Conservation (phyloP, 2,329 filamentous ascomycete species). For the Dactylellina haptotyla region DNA sequence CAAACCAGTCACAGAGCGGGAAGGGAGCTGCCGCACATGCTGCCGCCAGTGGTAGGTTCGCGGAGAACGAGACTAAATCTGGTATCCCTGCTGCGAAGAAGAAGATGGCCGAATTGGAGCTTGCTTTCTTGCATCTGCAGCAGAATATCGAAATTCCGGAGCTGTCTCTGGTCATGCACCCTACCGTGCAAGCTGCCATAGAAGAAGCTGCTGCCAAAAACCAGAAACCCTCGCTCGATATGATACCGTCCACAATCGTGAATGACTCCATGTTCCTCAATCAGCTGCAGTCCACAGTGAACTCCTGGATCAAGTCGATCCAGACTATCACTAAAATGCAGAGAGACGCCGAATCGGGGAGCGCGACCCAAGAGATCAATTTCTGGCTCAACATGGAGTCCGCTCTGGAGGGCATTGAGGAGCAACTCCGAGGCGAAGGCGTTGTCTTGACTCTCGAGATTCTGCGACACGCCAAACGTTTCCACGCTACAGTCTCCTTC, state of each 20-base stretch:
- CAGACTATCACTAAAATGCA: conserved; percentile 95
- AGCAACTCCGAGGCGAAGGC: conserved; percentile 85
- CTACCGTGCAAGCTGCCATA: conserved; percentile 84
- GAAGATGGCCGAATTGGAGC: conserved; percentile 91
- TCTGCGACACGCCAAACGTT: conserved; percentile 94
- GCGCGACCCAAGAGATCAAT: conserved; percentile 96
- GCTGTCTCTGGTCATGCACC: conserved; percentile 84
- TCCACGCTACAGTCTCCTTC: conserved; percentile 97
- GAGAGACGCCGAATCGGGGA: conserved; percentile 79
- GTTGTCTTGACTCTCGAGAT: conserved; percentile 93
- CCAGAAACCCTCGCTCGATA: conserved; percentile 77
- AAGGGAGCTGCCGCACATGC: conserved; percentile 61
- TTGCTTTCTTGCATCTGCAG: conserved; percentile 88
- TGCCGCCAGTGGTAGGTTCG: conserved; percentile 73
- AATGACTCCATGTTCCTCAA: conserved; percentile 93
- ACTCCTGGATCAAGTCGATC: conserved; percentile 98
- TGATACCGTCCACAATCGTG: conserved; percentile 79
- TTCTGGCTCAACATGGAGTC: conserved; percentile 99
- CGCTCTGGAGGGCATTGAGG: conserved; percentile 88
- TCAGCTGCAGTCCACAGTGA: conserved; percentile 89
- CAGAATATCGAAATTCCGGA: conserved; percentile 99
- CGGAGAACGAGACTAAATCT: conserved; percentile 49
- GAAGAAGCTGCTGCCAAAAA: conserved; percentile 77
- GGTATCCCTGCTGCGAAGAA: conserved; percentile 98
- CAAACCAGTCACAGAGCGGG: conserved; percentile 69